These are phyloP conservation scores for Coemansia reversa DNA, from an alignment of 192 early-diverging fungal species.

Conservation along the genomic window DNA sequence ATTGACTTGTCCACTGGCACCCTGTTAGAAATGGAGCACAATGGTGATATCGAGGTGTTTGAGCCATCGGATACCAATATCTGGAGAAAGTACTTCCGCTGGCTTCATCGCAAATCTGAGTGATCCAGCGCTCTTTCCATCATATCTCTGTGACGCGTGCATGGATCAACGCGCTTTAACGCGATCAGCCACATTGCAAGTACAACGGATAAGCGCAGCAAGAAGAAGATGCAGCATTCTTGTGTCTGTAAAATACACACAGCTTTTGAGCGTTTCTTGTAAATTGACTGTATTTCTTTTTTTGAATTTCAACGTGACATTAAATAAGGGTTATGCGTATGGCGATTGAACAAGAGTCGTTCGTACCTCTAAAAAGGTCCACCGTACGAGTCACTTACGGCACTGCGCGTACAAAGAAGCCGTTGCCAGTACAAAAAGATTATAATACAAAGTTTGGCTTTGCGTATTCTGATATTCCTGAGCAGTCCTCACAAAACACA, in stretches of 20 bases:
- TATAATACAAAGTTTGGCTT: neutral
- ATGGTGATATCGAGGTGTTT: slow-evolving; percentile 37
- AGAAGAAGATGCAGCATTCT: too few species aligned
- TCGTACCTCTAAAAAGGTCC: neutral
- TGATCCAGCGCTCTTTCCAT: neutral
- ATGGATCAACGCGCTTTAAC: too few species aligned
- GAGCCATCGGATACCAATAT: slow-evolving; percentile 1
- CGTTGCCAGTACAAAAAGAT: neutral
- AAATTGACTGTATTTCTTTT: neutral
- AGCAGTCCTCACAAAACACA: neutral
- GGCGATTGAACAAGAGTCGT: neutral
- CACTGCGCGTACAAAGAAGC: neutral
- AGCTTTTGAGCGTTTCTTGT: too few species aligned
- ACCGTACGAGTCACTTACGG: slow-evolving; percentile 18
- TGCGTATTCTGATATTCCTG: neutral
- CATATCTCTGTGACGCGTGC: too few species aligned
- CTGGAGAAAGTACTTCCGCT: slow-evolving; percentile 33
- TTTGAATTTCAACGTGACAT: neutral
- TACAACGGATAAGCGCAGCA: too few species aligned
- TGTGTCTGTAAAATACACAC: too few species aligned
- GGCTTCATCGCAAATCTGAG: slow-evolving; percentile 28
- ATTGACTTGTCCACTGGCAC: slow-evolving; percentile 57
- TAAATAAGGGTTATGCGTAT: neutral
- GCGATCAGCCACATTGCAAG: too few species aligned
- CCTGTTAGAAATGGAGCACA: slow-evolving; percentile 43